Base-by-base conservation (phyloP, 2,329 filamentous ascomycete genomes). In the Talaromyces sp. region DNA sequence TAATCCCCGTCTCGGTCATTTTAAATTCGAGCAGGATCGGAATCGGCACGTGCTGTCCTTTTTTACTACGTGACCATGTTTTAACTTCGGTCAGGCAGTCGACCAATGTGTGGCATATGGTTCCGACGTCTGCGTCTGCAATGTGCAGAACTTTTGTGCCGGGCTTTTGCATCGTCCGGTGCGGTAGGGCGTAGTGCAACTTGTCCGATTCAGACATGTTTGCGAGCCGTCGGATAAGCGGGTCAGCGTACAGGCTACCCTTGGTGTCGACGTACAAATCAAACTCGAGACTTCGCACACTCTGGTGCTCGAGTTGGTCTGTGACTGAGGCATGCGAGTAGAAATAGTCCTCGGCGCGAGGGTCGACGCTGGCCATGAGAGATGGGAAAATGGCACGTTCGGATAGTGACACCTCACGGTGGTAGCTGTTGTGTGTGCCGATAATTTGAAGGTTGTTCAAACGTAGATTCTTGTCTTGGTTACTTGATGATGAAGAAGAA, bases 21-120 rank as follows among this genome's bases (percentile, higher is more conserved):
- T 63, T 63, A 18, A 63, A 63, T 34, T 63, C 61, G n/a, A 63
- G 50, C n/a, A 63, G 42, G 55, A 61, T 63, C 5, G 61, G 61
- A 31, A 63, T 63, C 1, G 61, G 61, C 16, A 63, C 58, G 16
- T 63, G 61, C 18, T 58, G 57, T 16, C 47, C 31, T 18, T 57
- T 28, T 16, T 57, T 42, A 6, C 54, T 30, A 1, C 56, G 44
- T 9, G 61, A 63, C 61, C 61, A 63, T 0, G 54, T 30, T 36
- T 56, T 47, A 33, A 63, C 61, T 50, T 63, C 57, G 31, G 44
- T 57, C 57, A 63, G 44, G 27, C 61, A 63, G 28, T 63, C 61
- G 44, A 63, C 57, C 3, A 63, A 57, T 1, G 61, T 60, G 42
- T 63, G 61, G 12, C 61, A 63, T 44, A 61, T 63, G 0, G 61